Evolutionary conservation across 1,139 yeast species (phyloP).

Genomic region (Cylindricascospora bacillispora): DNA sequence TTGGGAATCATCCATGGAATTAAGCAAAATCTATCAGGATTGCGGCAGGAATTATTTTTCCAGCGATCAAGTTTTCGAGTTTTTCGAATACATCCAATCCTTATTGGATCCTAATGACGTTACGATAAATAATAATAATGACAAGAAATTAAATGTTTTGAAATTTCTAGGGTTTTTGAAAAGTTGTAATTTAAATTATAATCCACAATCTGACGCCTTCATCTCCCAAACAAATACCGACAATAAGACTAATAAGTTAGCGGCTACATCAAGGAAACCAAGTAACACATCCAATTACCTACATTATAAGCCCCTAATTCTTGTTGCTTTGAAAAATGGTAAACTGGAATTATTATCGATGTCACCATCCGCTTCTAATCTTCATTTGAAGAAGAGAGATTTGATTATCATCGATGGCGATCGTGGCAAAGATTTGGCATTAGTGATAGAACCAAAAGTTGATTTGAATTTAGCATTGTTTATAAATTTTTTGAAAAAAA

Average conservation of each 20-base stretch:
- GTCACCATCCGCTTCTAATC: conserved; percentile 37
- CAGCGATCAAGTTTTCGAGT: conserved; percentile 15
- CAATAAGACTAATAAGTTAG: neutral
- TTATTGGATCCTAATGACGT: conserved; percentile 5
- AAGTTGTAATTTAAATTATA: conserved; percentile 19
- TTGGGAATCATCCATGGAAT: conserved; percentile 17
- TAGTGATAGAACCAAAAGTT: conserved; percentile 54
- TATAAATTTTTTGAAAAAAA: conserved; percentile 65
- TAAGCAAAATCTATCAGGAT: conserved; percentile 18
- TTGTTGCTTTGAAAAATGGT: conserved; percentile 80
- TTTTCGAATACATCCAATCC: conserved; percentile 16
- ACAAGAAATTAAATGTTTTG: conserved; percentile 4
- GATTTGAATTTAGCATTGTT: conserved; percentile 67
- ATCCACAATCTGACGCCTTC: conserved; percentile 18
- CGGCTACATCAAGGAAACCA: neutral
- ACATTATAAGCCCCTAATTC: conserved; percentile 35
- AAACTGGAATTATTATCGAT: conserved; percentile 72
- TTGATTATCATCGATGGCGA: conserved; percentile 96
- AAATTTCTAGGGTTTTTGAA: conserved; percentile 15
- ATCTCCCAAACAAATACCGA: conserved; percentile 4
- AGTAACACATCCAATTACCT: conserved; percentile 9
- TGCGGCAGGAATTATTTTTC: conserved; percentile 25
- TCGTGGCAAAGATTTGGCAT: conserved; percentile 84
- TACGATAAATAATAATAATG: conserved; percentile 1
- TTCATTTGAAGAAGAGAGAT: conserved; percentile 52